Conservation (phyloP, 495 filamentous ascomycete genomes). For the Talaromyces trachyspermus region DNA sequence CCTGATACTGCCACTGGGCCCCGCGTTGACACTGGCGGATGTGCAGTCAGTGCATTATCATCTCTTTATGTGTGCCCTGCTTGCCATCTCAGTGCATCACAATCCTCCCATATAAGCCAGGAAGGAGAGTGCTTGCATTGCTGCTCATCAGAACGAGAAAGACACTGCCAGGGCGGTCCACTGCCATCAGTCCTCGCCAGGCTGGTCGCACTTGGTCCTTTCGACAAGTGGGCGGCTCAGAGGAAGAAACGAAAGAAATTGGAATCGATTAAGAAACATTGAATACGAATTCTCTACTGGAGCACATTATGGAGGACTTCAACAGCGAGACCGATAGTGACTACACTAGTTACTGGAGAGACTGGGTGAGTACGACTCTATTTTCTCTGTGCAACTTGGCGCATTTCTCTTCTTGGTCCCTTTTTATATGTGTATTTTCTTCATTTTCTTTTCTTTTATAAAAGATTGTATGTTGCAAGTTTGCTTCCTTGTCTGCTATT, state of each 20-base stretch:
- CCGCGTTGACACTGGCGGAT: too few species aligned
- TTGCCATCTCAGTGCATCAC: too few species aligned
- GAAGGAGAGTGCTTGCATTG: too few species aligned
- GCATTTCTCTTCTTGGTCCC: neutral
- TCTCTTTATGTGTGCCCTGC: too few species aligned
- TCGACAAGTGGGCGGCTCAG: slow-evolving; percentile 9
- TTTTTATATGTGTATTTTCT: slow-evolving; percentile 1
- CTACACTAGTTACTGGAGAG: slow-evolving; percentile 98
- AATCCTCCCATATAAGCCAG: too few species aligned
- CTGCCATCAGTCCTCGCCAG: slow-evolving; percentile 6
- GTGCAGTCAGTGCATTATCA: neutral
- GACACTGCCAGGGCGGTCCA: neutral
- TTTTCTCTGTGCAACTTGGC: slow-evolving; percentile 2
- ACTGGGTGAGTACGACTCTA: slow-evolving; percentile 70
- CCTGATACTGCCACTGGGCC: neutral
- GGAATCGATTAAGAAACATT: neutral
- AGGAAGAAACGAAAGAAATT: neutral
- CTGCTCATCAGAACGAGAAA: too few species aligned
- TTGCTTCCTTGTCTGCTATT: too few species aligned
- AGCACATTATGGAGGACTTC: slow-evolving; percentile 75
- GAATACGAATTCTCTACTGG: neutral
- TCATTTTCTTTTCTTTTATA: slow-evolving; percentile 5
- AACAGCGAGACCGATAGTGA: slow-evolving; percentile 97
- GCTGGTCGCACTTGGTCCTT: slow-evolving; percentile 9
- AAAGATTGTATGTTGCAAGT: neutral